Evolutionary conservation across 345 rosid species (phyloP).

Genomic region (Eucalyptus fibrosa): DNA sequence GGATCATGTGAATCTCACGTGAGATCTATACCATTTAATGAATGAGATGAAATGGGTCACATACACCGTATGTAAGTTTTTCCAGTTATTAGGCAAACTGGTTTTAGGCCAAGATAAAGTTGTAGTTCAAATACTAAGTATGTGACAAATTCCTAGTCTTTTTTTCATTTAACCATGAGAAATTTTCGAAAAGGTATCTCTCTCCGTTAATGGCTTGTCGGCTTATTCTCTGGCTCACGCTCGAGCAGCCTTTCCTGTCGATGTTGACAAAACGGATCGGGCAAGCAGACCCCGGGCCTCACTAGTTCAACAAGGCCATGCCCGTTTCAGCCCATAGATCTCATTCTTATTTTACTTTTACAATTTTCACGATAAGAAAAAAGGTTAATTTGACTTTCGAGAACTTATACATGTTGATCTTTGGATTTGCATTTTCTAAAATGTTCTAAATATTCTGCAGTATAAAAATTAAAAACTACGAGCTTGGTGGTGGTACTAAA

Average conservation of each 20-base stretch:
- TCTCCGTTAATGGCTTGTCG: not conserved
- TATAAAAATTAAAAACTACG: not conserved
- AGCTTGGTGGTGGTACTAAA: not conserved
- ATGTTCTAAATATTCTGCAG: not conserved
- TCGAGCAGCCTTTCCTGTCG: not conserved
- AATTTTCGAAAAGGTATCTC: not conserved
- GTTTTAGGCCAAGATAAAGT: not conserved
- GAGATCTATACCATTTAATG: accelerated
- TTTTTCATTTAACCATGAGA: not conserved
- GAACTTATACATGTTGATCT: not conserved
- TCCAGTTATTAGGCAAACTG: not conserved
- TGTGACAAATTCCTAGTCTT: not conserved
- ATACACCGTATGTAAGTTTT: not conserved
- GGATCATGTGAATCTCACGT: not conserved
- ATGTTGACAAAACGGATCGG: not conserved
- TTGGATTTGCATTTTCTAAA: not conserved
- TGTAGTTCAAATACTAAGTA: not conserved
- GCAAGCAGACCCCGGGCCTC: not conserved
- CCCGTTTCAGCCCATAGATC: not conserved
- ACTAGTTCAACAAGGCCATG: not conserved
- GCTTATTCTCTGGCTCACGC: not conserved
- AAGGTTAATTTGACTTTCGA: not conserved
- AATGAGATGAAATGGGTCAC: not conserved
- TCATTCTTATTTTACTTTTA: not conserved
- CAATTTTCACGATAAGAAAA: not conserved